Conservation (phyloP, 2,329 filamentous ascomycete species). For the Fusarium penzigii region DNA sequence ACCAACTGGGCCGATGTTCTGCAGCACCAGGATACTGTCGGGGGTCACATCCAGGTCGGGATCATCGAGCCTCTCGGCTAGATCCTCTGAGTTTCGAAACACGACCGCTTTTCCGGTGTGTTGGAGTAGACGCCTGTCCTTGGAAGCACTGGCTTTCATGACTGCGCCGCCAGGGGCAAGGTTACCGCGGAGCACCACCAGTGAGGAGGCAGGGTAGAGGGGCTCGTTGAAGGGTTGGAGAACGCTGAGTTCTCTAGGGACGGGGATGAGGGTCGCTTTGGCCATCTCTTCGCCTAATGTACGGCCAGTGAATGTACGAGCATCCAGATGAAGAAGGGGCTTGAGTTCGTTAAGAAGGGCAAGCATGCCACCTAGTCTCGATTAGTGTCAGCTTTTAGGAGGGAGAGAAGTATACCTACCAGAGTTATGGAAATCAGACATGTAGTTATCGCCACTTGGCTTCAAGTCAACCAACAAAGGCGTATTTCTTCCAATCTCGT, state of each 20-base stretch:
- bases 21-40: constrained; percentile 72
- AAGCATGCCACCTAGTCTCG: constrained; percentile 67
- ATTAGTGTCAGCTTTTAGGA: neutral
- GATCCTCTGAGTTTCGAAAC: constrained; percentile 76
- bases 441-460: constrained; percentile 83
- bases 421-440: constrained; percentile 87
- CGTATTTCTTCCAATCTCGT: constrained; percentile 74
- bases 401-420: constrained; percentile 5
- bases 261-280: constrained; percentile 60
- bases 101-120: constrained; percentile 55
- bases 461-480: constrained; percentile 83
- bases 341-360: constrained; percentile 78
- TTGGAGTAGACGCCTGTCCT: constrained; percentile 62
- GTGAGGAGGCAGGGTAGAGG: constrained; percentile 74
- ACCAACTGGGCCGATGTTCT: constrained; percentile 87
- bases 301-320: constrained; percentile 80
- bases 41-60: constrained; percentile 61
- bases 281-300: constrained; percentile 80
- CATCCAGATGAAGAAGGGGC: constrained; percentile 73
- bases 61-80: constrained; percentile 63
- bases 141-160: constrained; percentile 84
- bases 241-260: constrained; percentile 39
- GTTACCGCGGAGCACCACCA: constrained; percentile 82
- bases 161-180: constrained; percentile 81
- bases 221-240: constrained; percentile 67